These are phyloP conservation scores for Myochromella boudieri DNA, from an alignment of 768 basidiomycete genomes.

Conservation along the genomic window DNA sequence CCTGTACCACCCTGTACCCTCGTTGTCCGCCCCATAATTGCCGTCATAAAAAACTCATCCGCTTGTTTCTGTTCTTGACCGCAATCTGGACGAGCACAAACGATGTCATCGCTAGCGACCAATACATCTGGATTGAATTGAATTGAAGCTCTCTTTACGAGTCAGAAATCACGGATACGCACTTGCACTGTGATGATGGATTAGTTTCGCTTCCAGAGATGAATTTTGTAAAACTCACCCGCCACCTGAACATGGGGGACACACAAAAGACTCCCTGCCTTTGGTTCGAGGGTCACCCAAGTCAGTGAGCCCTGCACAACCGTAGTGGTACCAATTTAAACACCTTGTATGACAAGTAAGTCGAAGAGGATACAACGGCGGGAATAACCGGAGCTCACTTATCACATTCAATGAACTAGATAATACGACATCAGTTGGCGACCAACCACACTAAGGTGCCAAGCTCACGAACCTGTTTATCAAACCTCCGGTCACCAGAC, in stretches of 20 bases:
- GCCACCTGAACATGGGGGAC: constrained; percentile 38
- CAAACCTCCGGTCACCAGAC: constrained; percentile 25
- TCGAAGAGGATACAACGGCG: background rate
- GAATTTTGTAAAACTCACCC: constrained; percentile 24
- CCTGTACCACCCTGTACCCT: constrained; percentile 24
- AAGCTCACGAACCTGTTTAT: constrained; percentile 26
- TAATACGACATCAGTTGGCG: background rate
- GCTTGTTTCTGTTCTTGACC: constrained; percentile 12
- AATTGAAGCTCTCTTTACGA: background rate
- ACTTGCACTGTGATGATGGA: constrained; percentile 12
- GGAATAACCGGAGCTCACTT: background rate
- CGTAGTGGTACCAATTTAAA: constrained; percentile 50
- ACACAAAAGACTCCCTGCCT: constrained; percentile 30
- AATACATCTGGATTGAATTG: constrained; percentile 12
- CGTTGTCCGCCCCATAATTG: constrained; percentile 31
- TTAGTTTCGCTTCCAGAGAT: constrained; percentile 1
- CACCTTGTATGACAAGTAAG: constrained; percentile 27
- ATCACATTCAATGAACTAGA: constrained; percentile 28
- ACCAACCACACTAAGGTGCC: background rate
- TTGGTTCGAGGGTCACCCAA: constrained; percentile 36
- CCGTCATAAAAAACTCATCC: constrained; percentile 31
- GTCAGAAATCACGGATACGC: constrained; percentile 8
- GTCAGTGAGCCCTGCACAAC: constrained; percentile 42
- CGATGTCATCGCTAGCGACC: constrained; percentile 3
- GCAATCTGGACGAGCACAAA: constrained; percentile 31